Percentiles rank a stretch among this genome's conserved stretches.
Evolutionary conservation across 2,329 filamentous ascomycete genomes (phyloP).

Genomic region (Aspergillus pseudoviridinutans): DNA sequence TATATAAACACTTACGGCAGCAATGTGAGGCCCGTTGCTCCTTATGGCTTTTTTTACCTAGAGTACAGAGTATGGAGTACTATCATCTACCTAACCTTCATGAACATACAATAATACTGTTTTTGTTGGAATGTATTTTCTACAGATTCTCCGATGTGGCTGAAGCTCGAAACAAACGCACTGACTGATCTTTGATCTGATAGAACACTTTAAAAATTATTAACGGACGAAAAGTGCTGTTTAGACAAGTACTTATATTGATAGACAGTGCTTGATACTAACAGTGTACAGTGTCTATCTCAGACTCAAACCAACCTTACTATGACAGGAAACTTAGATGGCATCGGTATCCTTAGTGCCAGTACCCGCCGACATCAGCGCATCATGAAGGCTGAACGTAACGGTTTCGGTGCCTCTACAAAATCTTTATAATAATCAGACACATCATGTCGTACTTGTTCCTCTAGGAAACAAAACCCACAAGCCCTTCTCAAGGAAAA

Average conservation of each 20-base stretch:
- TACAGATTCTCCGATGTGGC: neutral
- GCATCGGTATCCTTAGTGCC: neutral
- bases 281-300: neutral
- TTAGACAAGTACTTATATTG: neutral
- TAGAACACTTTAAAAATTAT: neutral
- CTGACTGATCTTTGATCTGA: neutral
- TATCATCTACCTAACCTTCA: neutral
- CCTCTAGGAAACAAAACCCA: neutral
- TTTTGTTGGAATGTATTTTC: neutral
- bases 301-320: neutral
- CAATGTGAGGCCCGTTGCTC: neutral
- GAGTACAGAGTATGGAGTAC: too few species aligned
- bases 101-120: neutral
- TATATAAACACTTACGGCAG: neutral
- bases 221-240: neutral
- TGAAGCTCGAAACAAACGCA: neutral
- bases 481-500: neutral
- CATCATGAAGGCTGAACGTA: neutral
- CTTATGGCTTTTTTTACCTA: too few species aligned
- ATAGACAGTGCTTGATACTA: neutral
- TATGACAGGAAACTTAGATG: neutral
- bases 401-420: too few species aligned
- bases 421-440: too few species aligned
- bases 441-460: too few species aligned
- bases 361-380: neutral